phyloP scores from a whole-genome alignment of 2,329 filamentous ascomycete species.

The Pseudogymnoascus sp. region DNA sequence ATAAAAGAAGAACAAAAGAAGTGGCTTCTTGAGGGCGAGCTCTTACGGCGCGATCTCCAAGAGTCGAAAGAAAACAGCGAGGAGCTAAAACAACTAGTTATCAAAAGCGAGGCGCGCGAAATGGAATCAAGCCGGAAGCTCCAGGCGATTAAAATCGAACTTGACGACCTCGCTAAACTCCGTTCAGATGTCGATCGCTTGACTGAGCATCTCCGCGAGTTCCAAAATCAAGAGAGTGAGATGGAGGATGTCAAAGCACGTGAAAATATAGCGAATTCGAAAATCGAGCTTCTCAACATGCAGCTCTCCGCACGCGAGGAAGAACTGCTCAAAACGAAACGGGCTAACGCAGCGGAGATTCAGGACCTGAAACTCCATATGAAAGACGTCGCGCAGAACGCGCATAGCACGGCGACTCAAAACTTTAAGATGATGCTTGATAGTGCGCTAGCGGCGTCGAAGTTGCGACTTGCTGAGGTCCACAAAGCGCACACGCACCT shows the following conservation, averaged over 20 bases:
- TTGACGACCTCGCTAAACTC: slow-evolving; percentile 54
- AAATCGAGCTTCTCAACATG: slow-evolving; percentile 52
- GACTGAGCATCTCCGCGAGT: slow-evolving; percentile 54
- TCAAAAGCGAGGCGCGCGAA: slow-evolving; percentile 63
- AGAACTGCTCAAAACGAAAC: slow-evolving; percentile 36
- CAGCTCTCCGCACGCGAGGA: slow-evolving; percentile 47
- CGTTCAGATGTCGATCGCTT: slow-evolving; percentile 53
- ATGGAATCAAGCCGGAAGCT: slow-evolving; percentile 57
- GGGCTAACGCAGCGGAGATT: slow-evolving; percentile 43
- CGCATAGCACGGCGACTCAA: slow-evolving; percentile 20
- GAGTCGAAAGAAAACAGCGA: slow-evolving; percentile 54
- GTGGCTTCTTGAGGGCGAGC: slow-evolving; percentile 52
- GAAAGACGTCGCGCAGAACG: slow-evolving; percentile 19
- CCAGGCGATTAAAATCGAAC: slow-evolving; percentile 54
- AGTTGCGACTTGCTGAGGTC: slow-evolving; percentile 41
- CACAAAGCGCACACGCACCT: slow-evolving; percentile 47
- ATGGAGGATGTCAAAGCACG: slow-evolving; percentile 51
- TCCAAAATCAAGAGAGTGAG: slow-evolving; percentile 58
- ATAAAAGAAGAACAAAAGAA: slow-evolving; percentile 65
- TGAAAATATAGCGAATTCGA: slow-evolving; percentile 51
- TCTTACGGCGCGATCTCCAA: slow-evolving; percentile 52
- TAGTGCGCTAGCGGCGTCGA: slow-evolving; percentile 39
- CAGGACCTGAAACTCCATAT: slow-evolving; percentile 36
- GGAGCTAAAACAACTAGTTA: slow-evolving; percentile 58
- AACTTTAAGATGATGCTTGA: slow-evolving; percentile 40